Evolutionary conservation across 202 grass and related monocot genomes (phyloP).

Genomic region (Schoenoplectus tabernaemontani): DNA sequence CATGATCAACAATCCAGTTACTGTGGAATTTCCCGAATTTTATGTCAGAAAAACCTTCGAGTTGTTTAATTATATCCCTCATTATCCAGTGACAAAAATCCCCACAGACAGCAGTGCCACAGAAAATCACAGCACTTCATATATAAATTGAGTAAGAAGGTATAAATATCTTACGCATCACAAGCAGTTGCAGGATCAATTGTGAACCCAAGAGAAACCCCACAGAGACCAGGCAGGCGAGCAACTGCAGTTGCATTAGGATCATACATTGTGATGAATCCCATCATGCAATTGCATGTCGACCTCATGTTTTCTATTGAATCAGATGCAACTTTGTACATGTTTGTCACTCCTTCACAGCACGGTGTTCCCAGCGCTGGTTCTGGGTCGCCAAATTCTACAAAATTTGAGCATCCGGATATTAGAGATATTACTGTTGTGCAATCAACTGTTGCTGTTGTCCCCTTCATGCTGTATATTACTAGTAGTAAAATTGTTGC

Average conservation of each 20-base stretch:
- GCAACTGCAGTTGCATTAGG: constrained; percentile 54
- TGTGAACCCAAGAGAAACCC: constrained; percentile 21
- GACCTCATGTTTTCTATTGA: constrained; percentile 52
- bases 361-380: constrained; percentile 40
- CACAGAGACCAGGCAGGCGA: constrained; percentile 48
- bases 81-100: not conserved
- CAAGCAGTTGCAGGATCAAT: constrained; percentile 29
- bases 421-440: constrained; percentile 47
- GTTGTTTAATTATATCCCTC: not conserved
- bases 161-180: constrained; percentile 23
- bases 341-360: constrained; percentile 38
- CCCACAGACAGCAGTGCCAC: too few relatives aligned
- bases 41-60: not conserved
- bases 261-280: constrained; percentile 32
- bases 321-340: constrained; percentile 41
- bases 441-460: constrained; percentile 35
- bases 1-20: not conserved
- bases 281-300: constrained; percentile 49
- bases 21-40: too few relatives aligned
- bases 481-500: not conserved
- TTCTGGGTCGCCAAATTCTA: constrained; percentile 17
- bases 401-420: constrained; percentile 34
- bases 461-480: not conserved
- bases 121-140: not conserved
- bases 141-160: not conserved